Conservation (phyloP, 805 yeast species). For the Yueomyces sp. region DNA sequence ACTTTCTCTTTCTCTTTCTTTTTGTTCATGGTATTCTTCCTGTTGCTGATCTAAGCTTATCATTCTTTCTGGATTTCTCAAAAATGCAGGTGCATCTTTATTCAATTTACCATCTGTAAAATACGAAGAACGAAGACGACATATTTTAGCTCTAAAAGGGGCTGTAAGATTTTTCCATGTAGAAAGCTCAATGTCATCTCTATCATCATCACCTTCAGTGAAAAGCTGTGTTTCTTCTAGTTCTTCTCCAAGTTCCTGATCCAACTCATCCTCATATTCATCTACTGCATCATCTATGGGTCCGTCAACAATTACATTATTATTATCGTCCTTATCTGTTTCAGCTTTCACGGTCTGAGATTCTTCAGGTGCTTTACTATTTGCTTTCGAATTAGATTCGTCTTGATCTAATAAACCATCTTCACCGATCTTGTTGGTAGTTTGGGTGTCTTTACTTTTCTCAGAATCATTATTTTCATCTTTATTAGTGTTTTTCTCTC, state of each 20-base stretch:
- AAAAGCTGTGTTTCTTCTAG: slow-evolving; percentile 21
- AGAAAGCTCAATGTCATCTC: slow-evolving; percentile 58
- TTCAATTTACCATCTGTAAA: slow-evolving; percentile 51
- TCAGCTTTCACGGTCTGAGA: neutral
- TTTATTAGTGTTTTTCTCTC: neutral
- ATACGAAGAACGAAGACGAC: slow-evolving; percentile 51
- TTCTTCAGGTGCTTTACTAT: neutral
- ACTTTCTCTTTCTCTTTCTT: slow-evolving; percentile 16
- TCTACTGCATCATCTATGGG: slow-evolving; percentile 1
- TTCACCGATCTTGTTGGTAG: neutral
- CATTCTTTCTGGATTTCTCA: slow-evolving; percentile 59
- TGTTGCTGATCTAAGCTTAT: slow-evolving; percentile 31
- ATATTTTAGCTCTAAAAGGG: slow-evolving; percentile 61
- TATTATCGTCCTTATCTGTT: neutral
- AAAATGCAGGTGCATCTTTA: slow-evolving; percentile 52
- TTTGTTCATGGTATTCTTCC: slow-evolving; percentile 19
- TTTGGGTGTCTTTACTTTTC: neutral
- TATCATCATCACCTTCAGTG: slow-evolving; percentile 43
- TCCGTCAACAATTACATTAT: slow-evolving; percentile 12
- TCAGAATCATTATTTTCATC: neutral
- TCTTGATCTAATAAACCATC: neutral
- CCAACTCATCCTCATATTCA: slow-evolving; percentile 21
- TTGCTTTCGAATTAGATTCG: neutral
- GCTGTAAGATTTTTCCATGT: slow-evolving; percentile 81
- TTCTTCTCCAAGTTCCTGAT: slow-evolving; percentile 7